Conservation (phyloP, 495 filamentous ascomycete species). For the Lophium mytilinum region DNA sequence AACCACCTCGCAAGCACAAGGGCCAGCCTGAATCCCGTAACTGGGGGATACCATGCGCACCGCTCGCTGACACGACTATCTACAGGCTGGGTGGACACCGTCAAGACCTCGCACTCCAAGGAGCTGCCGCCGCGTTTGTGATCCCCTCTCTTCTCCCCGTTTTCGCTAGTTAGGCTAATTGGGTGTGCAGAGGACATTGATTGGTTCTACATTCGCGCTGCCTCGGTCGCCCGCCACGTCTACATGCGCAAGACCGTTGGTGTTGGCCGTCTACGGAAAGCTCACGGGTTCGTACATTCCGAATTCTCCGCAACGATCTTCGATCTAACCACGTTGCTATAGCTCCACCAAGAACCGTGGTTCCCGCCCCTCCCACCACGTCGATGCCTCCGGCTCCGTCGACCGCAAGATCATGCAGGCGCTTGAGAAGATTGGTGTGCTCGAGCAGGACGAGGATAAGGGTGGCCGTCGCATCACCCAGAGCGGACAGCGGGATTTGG, state of each 20-base stretch:
- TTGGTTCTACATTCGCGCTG: slow-evolving; percentile 95
- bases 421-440: slow-evolving; percentile 96
- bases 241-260: slow-evolving; percentile 99
- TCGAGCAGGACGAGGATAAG: slow-evolving; percentile 94
- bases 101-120: slow-evolving; percentile 91
- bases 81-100: slow-evolving; percentile 93
- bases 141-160: background rate
- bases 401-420: slow-evolving; percentile 95
- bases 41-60: slow-evolving; percentile 32
- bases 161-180: background rate
- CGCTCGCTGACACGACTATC: slow-evolving; percentile 31
- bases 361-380: slow-evolving; percentile 82
- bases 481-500: slow-evolving; percentile 95
- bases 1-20: slow-evolving; percentile 4
- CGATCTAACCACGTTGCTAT: background rate
- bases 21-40: slow-evolving; percentile 29
- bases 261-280: slow-evolving; percentile 85
- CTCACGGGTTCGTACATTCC: slow-evolving; percentile 50
- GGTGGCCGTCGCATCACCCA: slow-evolving; percentile 96
- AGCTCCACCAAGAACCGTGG: slow-evolving; percentile 93
- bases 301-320: background rate
- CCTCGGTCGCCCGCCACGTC: slow-evolving; percentile 91
- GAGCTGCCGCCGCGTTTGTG: slow-evolving; percentile 78
- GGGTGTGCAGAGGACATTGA: slow-evolving; percentile 6
- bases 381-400: slow-evolving; percentile 87